A percentile compares a stretch with the other conserved stretches of the same genome.
These are phyloP conservation scores for Penicillium turbatum DNA, from an alignment of 495 filamentous ascomycete species.

Conservation along the genomic window DNA sequence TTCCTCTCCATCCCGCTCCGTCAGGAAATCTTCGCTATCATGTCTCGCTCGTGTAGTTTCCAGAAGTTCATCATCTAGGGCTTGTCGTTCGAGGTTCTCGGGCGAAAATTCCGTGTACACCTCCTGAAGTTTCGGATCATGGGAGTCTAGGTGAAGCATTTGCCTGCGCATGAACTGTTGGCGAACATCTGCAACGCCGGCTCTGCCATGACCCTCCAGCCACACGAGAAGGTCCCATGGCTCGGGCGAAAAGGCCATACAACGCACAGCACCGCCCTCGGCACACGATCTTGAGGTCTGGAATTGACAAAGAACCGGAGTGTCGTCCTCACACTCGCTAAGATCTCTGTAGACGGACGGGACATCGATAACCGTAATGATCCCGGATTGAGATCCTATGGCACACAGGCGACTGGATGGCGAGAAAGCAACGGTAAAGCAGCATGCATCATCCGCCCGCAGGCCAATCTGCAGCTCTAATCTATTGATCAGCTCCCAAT, in stretches of 20 bases:
- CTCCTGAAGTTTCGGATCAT: constrained; percentile 50
- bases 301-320: constrained; percentile 43
- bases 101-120: constrained; percentile 46
- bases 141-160: constrained; percentile 58
- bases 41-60: constrained; percentile 29
- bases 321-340: constrained; percentile 33
- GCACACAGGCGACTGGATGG: constrained; percentile 64
- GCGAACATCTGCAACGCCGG: constrained; percentile 81
- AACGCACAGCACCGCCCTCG: constrained; percentile 75
- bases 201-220: constrained; percentile 81
- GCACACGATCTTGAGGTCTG: constrained; percentile 54
- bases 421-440: constrained; percentile 70
- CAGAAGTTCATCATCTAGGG: constrained; percentile 22
- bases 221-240: constrained; percentile 90
- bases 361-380: constrained; percentile 64
- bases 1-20: constrained; percentile 17
- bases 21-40: constrained; percentile 24
- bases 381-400: constrained; percentile 67
- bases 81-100: constrained; percentile 22
- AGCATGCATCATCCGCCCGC: constrained; percentile 42
- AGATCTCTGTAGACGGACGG: constrained; percentile 39
- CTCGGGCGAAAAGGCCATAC: constrained; percentile 85
- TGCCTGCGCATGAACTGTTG: constrained; percentile 72
- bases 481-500: constrained; percentile 32
- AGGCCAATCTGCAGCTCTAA: constrained; percentile 38